Base-by-base conservation (phyloP, 78 protist species). In the Anaeramoeba ignava region DNA sequence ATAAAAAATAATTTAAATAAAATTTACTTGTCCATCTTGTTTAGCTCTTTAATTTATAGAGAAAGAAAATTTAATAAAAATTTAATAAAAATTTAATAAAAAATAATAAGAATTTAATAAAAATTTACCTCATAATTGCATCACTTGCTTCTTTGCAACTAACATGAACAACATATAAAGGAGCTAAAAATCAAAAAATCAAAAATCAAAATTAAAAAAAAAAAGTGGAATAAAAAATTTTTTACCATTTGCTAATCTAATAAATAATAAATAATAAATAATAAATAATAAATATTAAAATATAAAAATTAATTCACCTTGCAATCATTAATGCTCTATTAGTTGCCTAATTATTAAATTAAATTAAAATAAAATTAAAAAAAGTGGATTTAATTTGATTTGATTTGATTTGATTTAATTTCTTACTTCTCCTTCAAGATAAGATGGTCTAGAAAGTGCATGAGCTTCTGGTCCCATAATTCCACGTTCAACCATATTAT, bases 91-190 rank as follows among this genome's bases (percentile, higher is more conserved):
- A n/a, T n/a, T n/a, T n/a, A n/a, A n/a, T n/a, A n/a, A n/a, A n/a
- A n/a, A n/a, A n/a, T n/a, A n/a, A n/a, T n/a, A n/a, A n/a, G n/a
- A n/a, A n/a, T n/a, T n/a, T n/a, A n/a, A n/a, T n/a, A n/a, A n/a
- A n/a, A n/a, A n/a, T n/a, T n/a, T n/a, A n/a, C n/a, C n/a, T n/a
- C n/a, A n/a, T 80, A 41, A 94, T 89, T 23, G 80, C 91, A 33
- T 91, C 90, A 34, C 88, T 85, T 17, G 96, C 93, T 17, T 54
- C 85, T 39, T 90, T 90, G 27, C 84, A 37, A 92, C 88, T 88
- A 78, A 84, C 88, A 84, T 89, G 91, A 54, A 89, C 91, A 80
- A 89, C 79, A 83, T 87, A 86, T 31, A 88, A 2, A 34, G 90
- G 86, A 87, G 17, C 73, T 54, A 27, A 17, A 54, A 54, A 27